Percentiles rank a stretch among this genome's conserved stretches.
Conservation (phyloP, 2,329 filamentous ascomycete genomes). For the Arachnopeziza araneosa region DNA sequence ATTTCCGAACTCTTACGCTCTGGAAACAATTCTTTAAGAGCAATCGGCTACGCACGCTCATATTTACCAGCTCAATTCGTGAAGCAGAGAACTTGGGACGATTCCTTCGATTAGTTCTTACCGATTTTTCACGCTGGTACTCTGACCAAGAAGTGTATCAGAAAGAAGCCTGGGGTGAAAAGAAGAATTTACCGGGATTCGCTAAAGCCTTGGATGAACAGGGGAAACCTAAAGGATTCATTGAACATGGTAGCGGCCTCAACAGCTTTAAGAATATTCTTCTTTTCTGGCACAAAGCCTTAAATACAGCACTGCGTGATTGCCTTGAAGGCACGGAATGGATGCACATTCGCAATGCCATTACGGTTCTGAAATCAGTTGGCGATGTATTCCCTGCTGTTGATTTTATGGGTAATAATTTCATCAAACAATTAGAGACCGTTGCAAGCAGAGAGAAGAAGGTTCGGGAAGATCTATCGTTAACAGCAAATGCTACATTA, state of each 20-base stretch:
- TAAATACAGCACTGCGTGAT: constrained; percentile 72
- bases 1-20: constrained; percentile 80
- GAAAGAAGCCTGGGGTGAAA: constrained; percentile 68
- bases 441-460: constrained; percentile 60
- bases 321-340: constrained; percentile 83
- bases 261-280: constrained; percentile 79
- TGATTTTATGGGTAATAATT: constrained; percentile 75
- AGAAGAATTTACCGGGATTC: constrained; percentile 70
- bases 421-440: constrained; percentile 57
- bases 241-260: constrained; percentile 78
- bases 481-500: constrained; percentile 65
- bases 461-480: constrained; percentile 66
- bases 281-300: constrained; percentile 83
- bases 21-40: constrained; percentile 81
- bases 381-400: constrained; percentile 81
- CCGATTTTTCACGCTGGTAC: constrained; percentile 82
- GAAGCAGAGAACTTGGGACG: constrained; percentile 92
- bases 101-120: constrained; percentile 77
- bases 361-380: constrained; percentile 78
- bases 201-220: constrained; percentile 65
- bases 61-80: constrained; percentile 83
- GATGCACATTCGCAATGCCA: constrained; percentile 96
- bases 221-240: constrained; percentile 62
- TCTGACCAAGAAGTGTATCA: constrained; percentile 70
- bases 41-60: constrained; percentile 72